These are phyloP conservation scores for Claviceps sp. DNA, from an alignment of 2,329 filamentous ascomycete species.

Conservation along the genomic window DNA sequence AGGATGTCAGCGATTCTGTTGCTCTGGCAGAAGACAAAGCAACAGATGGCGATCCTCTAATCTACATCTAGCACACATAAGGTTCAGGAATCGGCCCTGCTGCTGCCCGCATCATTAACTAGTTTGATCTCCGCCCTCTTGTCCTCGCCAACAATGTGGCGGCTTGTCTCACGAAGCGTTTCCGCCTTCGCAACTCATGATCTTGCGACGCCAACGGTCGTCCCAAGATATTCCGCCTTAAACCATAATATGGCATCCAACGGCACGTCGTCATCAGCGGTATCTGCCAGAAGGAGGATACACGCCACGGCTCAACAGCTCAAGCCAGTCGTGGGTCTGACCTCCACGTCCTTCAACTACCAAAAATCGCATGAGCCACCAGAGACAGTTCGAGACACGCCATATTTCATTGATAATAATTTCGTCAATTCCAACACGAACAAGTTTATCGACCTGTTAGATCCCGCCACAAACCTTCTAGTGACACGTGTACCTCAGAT, in stretches of 20 bases:
- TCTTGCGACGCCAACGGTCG: conserved; percentile 12
- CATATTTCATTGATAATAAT: conserved; percentile 72
- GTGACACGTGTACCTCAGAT: conserved; percentile 74
- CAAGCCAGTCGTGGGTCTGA: conserved; percentile 36
- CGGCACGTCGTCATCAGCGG: conserved; percentile 15
- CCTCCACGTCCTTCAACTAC: conserved; percentile 46
- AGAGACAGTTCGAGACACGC: conserved; percentile 53
- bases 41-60: no score
- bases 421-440: conserved; percentile 55
- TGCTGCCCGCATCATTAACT: no score
- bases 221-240: conserved; percentile 14
- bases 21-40: no score
- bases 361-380: conserved; percentile 62
- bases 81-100: no score
- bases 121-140: not conserved
- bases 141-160: conserved; percentile 27
- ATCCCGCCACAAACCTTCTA: conserved; percentile 76
- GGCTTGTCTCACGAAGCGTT: conserved; percentile 28
- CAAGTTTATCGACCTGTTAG: conserved; percentile 66
- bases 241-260: conserved; percentile 23
- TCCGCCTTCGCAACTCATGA: conserved; percentile 22
- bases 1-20: no score
- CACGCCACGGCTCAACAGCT: conserved; percentile 45
- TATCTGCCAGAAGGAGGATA: conserved; percentile 35
- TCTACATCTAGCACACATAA: no score